A percentile compares a stretch with the other conserved stretches of the same genome.
phyloP scores from a whole-genome alignment of 2,329 filamentous ascomycete genomes.

The Annulohypoxylon truncatum region DNA sequence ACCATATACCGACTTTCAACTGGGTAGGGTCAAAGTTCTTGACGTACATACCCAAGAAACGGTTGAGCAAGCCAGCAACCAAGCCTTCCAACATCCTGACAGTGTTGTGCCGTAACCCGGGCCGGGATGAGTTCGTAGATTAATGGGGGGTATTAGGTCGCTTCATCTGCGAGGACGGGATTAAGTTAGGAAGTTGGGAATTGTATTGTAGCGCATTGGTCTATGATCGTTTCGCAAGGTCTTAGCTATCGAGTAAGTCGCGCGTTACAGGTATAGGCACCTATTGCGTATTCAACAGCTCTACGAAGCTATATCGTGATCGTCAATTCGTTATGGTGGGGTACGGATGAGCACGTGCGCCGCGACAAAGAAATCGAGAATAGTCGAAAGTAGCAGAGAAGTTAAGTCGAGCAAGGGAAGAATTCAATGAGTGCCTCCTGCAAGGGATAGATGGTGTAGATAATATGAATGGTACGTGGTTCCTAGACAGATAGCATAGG shows the following conservation, averaged over 20 bases:
- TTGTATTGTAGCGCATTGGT: slow-evolving; percentile 2
- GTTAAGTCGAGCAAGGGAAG: background rate
- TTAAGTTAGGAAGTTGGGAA: background rate
- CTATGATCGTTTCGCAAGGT: slow-evolving; percentile 1
- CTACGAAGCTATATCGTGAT: slow-evolving; percentile 2
- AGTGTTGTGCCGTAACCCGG: slow-evolving; percentile 75
- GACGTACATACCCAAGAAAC: slow-evolving; percentile 99
- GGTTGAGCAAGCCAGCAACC: slow-evolving; percentile 96
- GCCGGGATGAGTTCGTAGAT: slow-evolving; percentile 61
- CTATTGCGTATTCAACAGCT: background rate
- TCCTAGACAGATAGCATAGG: background rate
- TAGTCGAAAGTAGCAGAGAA: background rate
- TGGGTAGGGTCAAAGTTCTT: slow-evolving; percentile 99
- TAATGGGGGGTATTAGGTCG: slow-evolving; percentile 45
- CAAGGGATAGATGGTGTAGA: slow-evolving; percentile 3
- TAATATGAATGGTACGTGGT: background rate
- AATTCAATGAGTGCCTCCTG: background rate
- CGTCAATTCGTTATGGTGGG: slow-evolving; percentile 4
- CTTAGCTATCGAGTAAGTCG: slow-evolving; percentile 7
- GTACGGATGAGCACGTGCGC: slow-evolving; percentile 4
- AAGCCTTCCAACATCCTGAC: slow-evolving; percentile 93
- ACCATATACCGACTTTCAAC: slow-evolving; percentile 99
- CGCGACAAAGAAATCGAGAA: slow-evolving; percentile 8
- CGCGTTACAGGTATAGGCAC: background rate
- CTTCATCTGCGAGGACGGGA: slow-evolving; percentile 47